Conservation (phyloP, 2,329 filamentous ascomycete species). For the Hymenoscyphus infarciens region DNA sequence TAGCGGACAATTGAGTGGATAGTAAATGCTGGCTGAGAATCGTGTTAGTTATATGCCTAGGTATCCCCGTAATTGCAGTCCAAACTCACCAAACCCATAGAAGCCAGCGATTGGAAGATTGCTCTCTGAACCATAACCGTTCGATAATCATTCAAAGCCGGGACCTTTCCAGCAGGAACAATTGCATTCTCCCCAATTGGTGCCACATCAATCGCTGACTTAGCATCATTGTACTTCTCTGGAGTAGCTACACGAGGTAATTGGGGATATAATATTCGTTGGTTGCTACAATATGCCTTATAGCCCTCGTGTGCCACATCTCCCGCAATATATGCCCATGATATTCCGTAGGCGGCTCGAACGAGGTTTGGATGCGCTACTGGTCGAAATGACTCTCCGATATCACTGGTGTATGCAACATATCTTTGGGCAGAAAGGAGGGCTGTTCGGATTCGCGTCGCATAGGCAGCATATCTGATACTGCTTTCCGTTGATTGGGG, state of each 20-base stretch:
- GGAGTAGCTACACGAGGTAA: slow-evolving; percentile 41
- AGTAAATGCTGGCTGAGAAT: slow-evolving; percentile 23
- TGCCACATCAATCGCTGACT: slow-evolving; percentile 18
- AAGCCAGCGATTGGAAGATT: slow-evolving; percentile 85
- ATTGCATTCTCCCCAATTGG: slow-evolving; percentile 17
- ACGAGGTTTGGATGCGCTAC: slow-evolving; percentile 84
- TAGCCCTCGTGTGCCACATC: slow-evolving; percentile 93
- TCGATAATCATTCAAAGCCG: slow-evolving; percentile 83
- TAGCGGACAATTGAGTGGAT: slow-evolving; percentile 75
- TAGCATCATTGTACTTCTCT: slow-evolving; percentile 34
- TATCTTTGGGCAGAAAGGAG: slow-evolving; percentile 90
- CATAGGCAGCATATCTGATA: slow-evolving; percentile 90
- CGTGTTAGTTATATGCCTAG: not conserved
- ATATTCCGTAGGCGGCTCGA: slow-evolving; percentile 79
- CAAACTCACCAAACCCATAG: slow-evolving; percentile 82
- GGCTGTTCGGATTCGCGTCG: slow-evolving; percentile 78
- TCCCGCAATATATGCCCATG: slow-evolving; percentile 87
- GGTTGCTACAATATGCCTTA: slow-evolving; percentile 88
- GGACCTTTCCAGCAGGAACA: slow-evolving; percentile 44
- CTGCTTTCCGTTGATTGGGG: slow-evolving; percentile 80
- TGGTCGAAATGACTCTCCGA: slow-evolving; percentile 93
- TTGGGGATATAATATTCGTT: slow-evolving; percentile 67
- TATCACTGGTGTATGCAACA: slow-evolving; percentile 93
- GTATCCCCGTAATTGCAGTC: slow-evolving; percentile 15
- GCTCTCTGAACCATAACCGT: slow-evolving; percentile 88